Percentiles rank a stretch among this genome's conserved stretches.
These are phyloP conservation scores for Aspergillus glaucus DNA, from an alignment of 2,329 filamentous ascomycete genomes.

Conservation along the genomic window DNA sequence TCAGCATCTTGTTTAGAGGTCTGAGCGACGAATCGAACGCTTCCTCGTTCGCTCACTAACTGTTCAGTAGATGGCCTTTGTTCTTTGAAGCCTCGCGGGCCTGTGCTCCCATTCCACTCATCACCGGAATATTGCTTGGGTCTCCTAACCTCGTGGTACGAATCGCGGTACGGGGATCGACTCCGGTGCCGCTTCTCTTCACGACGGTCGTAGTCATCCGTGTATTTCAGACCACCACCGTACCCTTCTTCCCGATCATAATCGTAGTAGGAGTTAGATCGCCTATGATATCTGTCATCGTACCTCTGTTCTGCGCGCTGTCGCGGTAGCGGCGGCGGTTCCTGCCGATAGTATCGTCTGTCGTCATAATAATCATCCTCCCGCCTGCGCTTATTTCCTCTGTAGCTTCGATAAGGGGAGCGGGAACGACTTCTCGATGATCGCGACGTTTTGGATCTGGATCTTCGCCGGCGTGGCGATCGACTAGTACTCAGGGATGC, in stretches of 20 bases:
- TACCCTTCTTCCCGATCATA: slow-evolving; percentile 44
- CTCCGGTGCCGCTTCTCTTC: slow-evolving; percentile 52
- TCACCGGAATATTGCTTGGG: slow-evolving; percentile 34
- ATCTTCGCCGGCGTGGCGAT: slow-evolving; percentile 58
- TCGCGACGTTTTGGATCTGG: slow-evolving; percentile 27
- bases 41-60: slow-evolving; percentile 59
- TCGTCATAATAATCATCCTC: slow-evolving; percentile 36
- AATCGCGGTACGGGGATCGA: slow-evolving; percentile 41
- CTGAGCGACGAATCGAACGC: slow-evolving; percentile 54
- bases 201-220: slow-evolving; percentile 43
- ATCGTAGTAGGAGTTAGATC: slow-evolving; percentile 42
- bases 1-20: slow-evolving; percentile 61
- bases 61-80: slow-evolving; percentile 50
- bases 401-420: slow-evolving; percentile 36
- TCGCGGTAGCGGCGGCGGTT: slow-evolving; percentile 26
- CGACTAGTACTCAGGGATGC: slow-evolving; percentile 44
- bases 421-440: slow-evolving; percentile 32
- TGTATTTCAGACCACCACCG: slow-evolving; percentile 40
- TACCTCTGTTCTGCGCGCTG: slow-evolving; percentile 29
- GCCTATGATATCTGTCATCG: slow-evolving; percentile 27
- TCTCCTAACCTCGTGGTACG: slow-evolving; percentile 34
- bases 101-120: slow-evolving; percentile 24
- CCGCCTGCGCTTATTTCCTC: slow-evolving; percentile 37
- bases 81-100: slow-evolving; percentile 35
- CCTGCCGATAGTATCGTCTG: slow-evolving; percentile 22